Conservation (phyloP, 768 basidiomycete genomes). For the Pleurotus sapidus region DNA sequence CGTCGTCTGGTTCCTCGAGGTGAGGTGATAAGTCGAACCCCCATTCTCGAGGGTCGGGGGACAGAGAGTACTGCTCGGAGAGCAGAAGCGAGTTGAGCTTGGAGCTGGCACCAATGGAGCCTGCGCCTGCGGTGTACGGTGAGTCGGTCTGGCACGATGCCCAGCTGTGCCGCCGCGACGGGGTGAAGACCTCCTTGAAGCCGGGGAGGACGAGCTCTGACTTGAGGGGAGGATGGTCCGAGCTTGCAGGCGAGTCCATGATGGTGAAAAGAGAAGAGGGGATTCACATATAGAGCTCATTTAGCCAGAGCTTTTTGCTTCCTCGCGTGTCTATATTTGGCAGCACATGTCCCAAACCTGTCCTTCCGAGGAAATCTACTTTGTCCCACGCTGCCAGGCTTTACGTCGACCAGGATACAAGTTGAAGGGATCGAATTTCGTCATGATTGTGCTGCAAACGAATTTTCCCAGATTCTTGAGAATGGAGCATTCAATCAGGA, state of each 20-base stretch:
- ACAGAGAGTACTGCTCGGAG: slow-evolving; percentile 51
- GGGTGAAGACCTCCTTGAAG: slow-evolving; percentile 1
- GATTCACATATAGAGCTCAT: not conserved
- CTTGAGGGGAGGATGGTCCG: not conserved
- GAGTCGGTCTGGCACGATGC: slow-evolving; percentile 9
- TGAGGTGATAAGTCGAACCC: slow-evolving; percentile 56
- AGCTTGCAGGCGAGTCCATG: slow-evolving; percentile 2
- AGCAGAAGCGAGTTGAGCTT: not conserved
- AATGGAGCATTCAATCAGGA: too few species aligned
- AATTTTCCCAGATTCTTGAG: too few species aligned
- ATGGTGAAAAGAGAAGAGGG: not conserved
- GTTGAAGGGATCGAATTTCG: too few species aligned
- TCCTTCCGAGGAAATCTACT: not conserved
- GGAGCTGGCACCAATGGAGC: slow-evolving; percentile 7
- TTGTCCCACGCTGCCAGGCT: too few species aligned
- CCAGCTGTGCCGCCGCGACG: slow-evolving; percentile 3
- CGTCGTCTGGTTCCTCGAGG: slow-evolving; percentile 64
- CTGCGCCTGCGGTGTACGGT: slow-evolving; percentile 11
- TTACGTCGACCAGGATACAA: too few species aligned
- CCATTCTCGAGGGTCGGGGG: slow-evolving; percentile 67
- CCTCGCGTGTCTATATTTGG: not conserved
- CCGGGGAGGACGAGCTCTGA: not conserved
- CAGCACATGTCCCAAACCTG: not conserved
- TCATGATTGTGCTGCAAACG: too few species aligned
- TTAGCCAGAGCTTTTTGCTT: not conserved